Evolutionary conservation across 2,329 filamentous ascomycete genomes (phyloP).

Genomic region (Hypocrella siamensis): DNA sequence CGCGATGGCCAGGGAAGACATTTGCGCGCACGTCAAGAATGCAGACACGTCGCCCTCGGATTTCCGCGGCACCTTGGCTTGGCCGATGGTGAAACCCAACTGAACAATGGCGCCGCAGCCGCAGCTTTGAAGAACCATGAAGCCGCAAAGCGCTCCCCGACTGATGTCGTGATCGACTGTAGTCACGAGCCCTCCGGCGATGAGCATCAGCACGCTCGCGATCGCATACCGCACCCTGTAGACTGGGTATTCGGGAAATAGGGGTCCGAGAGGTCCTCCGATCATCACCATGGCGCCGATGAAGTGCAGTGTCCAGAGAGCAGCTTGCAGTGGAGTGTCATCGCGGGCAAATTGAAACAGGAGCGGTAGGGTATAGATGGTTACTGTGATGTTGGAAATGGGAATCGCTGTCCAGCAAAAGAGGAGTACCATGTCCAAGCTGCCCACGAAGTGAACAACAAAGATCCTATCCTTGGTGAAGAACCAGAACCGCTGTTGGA

Average conservation of each 20-base stretch:
- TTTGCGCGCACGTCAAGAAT: neutral
- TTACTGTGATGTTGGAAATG: neutral
- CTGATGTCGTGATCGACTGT: slow-evolving; percentile 1
- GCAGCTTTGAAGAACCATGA: neutral
- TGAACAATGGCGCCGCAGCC: neutral
- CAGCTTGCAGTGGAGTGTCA: neutral
- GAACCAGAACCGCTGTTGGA: neutral
- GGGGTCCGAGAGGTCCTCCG: neutral
- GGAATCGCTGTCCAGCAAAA: neutral
- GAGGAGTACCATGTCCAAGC: neutral
- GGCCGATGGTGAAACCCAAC: neutral
- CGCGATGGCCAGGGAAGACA: neutral
- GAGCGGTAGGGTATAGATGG: neutral
- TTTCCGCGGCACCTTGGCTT: neutral
- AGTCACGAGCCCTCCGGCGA: neutral
- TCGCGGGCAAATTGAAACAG: neutral
- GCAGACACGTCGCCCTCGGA: neutral
- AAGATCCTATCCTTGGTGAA: neutral
- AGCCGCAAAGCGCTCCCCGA: neutral
- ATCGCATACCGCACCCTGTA: neutral
- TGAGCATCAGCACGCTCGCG: neutral
- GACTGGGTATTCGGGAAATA: neutral
- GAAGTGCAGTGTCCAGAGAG: neutral
- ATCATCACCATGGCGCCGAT: neutral
- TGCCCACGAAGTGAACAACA: neutral